phyloP scores from a whole-genome alignment of 306 rosid species.

The Argentina anserina region DNA sequence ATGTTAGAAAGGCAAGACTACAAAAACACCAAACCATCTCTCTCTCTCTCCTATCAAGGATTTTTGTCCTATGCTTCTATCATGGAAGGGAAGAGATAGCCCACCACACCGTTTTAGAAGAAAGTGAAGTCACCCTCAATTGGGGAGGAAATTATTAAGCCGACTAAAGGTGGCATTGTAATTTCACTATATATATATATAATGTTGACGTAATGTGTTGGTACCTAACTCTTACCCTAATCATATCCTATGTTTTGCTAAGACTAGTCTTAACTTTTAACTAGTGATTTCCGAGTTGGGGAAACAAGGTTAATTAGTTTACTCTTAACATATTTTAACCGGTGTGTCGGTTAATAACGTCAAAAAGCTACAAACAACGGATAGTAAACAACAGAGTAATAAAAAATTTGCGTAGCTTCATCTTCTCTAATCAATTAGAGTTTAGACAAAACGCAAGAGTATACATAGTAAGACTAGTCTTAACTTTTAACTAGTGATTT shows the following conservation, averaged over 20 bases:
- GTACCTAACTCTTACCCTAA: neutral
- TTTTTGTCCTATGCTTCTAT: slow-evolving; percentile 52
- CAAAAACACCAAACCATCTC: slow-evolving; percentile 35
- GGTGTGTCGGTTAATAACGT: neutral
- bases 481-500: neutral
- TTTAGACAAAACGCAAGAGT: too few relatives aligned
- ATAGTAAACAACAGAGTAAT: neutral
- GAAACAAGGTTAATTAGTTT: neutral
- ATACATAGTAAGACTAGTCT: neutral
- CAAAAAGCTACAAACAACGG: neutral
- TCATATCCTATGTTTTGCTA: neutral
- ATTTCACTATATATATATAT: neutral
- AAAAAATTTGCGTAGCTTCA: too few relatives aligned
- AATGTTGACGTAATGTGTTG: neutral
- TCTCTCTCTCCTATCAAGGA: slow-evolving; percentile 52
- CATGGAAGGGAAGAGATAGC: slow-evolving; percentile 47
- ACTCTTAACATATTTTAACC: neutral
- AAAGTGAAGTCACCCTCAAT: slow-evolving; percentile 69
- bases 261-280: neutral
- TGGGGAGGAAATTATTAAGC: slow-evolving; percentile 15
- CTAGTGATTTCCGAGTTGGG: neutral
- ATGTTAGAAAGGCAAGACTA: slow-evolving; percentile 40
- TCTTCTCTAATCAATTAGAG: too few relatives aligned
- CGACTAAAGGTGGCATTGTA: neutral
- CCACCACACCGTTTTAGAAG: slow-evolving; percentile 74